Evolutionary conservation across 1,284 basidiomycete genomes (phyloP), one percentile per base, ranked within the genome.

Genomic region (Marasmius sp.): DNA sequence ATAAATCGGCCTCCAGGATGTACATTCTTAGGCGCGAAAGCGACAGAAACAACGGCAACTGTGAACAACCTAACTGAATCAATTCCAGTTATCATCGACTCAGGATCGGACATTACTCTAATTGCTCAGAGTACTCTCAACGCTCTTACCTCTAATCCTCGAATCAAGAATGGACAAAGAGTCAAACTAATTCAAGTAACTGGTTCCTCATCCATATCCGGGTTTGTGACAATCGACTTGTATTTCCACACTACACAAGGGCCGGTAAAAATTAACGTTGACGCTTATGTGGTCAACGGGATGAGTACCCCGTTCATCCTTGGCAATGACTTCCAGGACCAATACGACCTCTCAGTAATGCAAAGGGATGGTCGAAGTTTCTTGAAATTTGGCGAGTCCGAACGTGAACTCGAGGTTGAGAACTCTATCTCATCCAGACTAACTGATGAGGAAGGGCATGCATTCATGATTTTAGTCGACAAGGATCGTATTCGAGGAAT

Each of bases 301-400:
- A 68, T 68, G 67, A 56, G 56, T 10, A 65, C 68, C 1, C 69
- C 70, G 0, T 69, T 74, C 37, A 69, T 74, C 34, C 58, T 74
- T 14, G 72, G 72, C 7, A 74, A 71, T 62, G 71, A 75, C 59
- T 75, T n/a, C n/a, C n/a, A n/a, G n/a, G n/a, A n/a, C n/a, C n/a
- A n/a, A n/a, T n/a, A n/a, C n/a, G n/a, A n/a, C 0, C 63, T 74
- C 12, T 74, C 74, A 12, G 54, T 74, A 0, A 39, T 72, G 0
- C 37, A 69, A 22, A 12, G 64, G 1, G 67, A 65, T 10, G 64
- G 62, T 10, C 47, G 64, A 0, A 65, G 67, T 4, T 63, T 60
- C 41, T 54, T 73, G 0, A 4, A 20, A 12, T 72, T 75, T 59
- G 71, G 70, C 10, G 59, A 64, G 16, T 60, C 70, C 2, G 66